These are phyloP conservation scores for Orobanche coerulescens DNA, from an alignment of 257 asterid genomes.

Conservation along the genomic window DNA sequence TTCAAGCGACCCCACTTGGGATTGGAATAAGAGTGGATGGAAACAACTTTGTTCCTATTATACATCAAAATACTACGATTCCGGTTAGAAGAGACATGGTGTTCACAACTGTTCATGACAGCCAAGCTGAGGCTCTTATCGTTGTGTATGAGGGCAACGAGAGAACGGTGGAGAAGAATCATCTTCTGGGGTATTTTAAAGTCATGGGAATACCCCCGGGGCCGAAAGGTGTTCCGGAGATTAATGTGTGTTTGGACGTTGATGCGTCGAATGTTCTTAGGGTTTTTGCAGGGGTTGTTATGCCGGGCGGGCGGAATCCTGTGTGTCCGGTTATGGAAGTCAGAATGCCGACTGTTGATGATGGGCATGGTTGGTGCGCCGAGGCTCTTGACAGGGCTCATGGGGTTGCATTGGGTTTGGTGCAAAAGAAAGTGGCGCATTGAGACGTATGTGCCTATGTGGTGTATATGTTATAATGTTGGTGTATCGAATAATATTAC, in stretches of 20 bases:
- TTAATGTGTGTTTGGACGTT: constrained; percentile 61
- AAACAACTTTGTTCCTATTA: constrained; percentile 44
- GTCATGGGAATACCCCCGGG: constrained; percentile 65
- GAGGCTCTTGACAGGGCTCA: constrained; percentile 52
- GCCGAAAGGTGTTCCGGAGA: constrained; percentile 71
- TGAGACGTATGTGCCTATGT: constrained; percentile 26
- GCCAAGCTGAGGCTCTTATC: constrained; percentile 64
- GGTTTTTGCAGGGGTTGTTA: constrained; percentile 47
- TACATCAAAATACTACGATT: constrained; percentile 48
- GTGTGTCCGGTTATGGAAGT: constrained; percentile 64
- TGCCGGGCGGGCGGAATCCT: constrained; percentile 37
- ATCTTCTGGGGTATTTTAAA: constrained; percentile 69
- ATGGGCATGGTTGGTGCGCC: constrained; percentile 86
- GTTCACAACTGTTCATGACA: constrained; percentile 63
- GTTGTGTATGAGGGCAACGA: constrained; percentile 68
- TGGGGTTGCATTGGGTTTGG: constrained; percentile 59
- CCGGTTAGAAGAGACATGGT: constrained; percentile 55
- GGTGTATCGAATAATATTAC: too few species aligned
- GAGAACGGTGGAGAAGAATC: constrained; percentile 40
- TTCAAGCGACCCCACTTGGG: constrained; percentile 64
- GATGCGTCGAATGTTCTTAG: constrained; percentile 59
- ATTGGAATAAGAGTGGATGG: constrained; percentile 64
- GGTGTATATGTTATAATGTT: too few species aligned
- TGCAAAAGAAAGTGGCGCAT: constrained; percentile 40
- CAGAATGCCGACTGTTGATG: constrained; percentile 77